Conservation (phyloP, 768 basidiomycete species). For the Rhizopogon roseolus region DNA sequence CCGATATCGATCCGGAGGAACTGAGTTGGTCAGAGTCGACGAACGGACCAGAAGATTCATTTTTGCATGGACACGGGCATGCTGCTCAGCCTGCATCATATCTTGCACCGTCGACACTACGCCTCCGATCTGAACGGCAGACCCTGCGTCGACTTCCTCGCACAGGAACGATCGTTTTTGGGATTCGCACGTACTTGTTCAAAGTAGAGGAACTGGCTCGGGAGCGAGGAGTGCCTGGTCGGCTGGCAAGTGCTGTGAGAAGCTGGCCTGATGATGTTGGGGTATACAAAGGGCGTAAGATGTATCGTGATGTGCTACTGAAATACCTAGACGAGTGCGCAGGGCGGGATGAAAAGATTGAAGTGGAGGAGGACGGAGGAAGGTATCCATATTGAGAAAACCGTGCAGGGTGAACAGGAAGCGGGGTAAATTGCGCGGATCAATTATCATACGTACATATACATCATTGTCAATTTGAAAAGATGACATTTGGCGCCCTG, state of each 20-base stretch:
- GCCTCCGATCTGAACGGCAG: conserved; percentile 62
- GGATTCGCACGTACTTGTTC: conserved; percentile 61
- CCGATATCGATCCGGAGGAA: conserved; percentile 53
- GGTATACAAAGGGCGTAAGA: conserved; percentile 20
- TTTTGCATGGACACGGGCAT: conserved; percentile 26
- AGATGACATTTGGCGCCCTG: background rate
- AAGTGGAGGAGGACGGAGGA: conserved; percentile 8
- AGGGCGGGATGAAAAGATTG: conserved; percentile 12
- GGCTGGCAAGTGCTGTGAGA: conserved; percentile 58
- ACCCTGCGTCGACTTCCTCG: conserved; percentile 58
- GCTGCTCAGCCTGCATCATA: conserved; percentile 10
- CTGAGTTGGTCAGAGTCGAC: conserved; percentile 58
- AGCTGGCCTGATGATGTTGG: conserved; percentile 63
- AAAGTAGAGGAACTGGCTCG: conserved; percentile 45
- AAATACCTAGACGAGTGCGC: conserved; percentile 21
- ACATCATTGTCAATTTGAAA: background rate
- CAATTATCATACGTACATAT: background rate
- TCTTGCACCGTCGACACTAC: conserved; percentile 38
- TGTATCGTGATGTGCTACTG: conserved; percentile 16
- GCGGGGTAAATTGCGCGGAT: conserved; percentile 3
- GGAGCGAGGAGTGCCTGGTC: conserved; percentile 56
- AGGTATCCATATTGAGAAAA: conserved; percentile 9
- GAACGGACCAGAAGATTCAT: conserved; percentile 49
- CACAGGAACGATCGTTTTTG: conserved; percentile 64
- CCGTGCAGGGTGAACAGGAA: background rate